Evolutionary conservation across 768 basidiomycete species (phyloP), one percentile per base, ranked within the genome.

Genomic region (Suillus plorans): DNA sequence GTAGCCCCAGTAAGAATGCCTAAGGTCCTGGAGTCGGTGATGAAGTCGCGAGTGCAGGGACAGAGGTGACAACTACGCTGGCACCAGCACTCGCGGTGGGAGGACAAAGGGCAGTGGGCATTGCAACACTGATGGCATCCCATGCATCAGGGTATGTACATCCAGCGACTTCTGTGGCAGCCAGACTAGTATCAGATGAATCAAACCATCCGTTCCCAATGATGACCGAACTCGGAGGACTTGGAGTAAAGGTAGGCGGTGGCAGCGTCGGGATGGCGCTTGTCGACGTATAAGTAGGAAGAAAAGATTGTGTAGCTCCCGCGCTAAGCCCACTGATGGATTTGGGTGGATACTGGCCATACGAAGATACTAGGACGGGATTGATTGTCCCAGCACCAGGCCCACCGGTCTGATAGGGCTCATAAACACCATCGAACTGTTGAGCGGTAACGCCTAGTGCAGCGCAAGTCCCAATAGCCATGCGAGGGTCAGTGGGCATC

Each of bases 401-500:
- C 70, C 78, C 87, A 70, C 91, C 91, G 4, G 91, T 92, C 70
- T 90, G 89, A 77, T 89, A 89, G 7, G 87, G 71, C 34, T 83
- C 80, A 71, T 86, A 86, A 42, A 76, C 79, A 31, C 86, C 85
- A 71, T 82, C 73, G 68, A 89, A 90, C 9, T 72, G 74, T 8
- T 74, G 69, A 16, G 74, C 76, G 6, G 76, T 60, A 14, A 80
- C 78, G 25, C 86, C 88, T 14, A 90, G 76, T 5, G 82, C 77
- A 25, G 70, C 78, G 73, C 95, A 97, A 53, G 82, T 74, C 70
- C 95, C 93, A 31, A 80, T 67, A 39, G 86, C 84, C 5, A 68
- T 75, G 45, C 92, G 81, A 22, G 92, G 92, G 80, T 95, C 90
- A 2, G 73, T 72, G 7, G 93, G 91, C 50, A 94, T 86, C 88